Percentiles rank a stretch among this genome's conserved stretches.
Conservation (phyloP, 2,329 filamentous ascomycete species). For the Xylariomycetidae sp. region DNA sequence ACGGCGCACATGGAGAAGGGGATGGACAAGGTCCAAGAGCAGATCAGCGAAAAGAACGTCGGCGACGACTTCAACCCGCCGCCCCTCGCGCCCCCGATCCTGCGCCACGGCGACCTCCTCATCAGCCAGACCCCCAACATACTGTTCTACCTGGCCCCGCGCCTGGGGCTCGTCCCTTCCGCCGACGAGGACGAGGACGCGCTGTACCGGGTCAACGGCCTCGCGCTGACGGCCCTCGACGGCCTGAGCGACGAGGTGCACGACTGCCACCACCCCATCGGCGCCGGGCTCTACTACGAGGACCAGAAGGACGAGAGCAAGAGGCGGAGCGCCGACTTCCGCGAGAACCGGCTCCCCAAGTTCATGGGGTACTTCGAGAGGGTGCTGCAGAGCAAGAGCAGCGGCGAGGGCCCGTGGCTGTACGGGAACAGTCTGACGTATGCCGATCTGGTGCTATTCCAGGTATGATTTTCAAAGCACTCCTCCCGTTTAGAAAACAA, state of each 20-base stretch:
- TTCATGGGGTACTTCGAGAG: slow-evolving; percentile 68
- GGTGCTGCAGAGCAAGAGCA: slow-evolving; percentile 53
- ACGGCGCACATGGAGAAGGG: slow-evolving; percentile 45
- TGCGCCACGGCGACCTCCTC: slow-evolving; percentile 56
- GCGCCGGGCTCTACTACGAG: slow-evolving; percentile 59
- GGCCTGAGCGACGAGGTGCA: slow-evolving; percentile 66
- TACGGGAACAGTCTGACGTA: slow-evolving; percentile 63
- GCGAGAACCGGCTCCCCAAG: slow-evolving; percentile 62
- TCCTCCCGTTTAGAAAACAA: not conserved
- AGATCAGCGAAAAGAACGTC: slow-evolving; percentile 38
- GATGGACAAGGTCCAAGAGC: slow-evolving; percentile 42
- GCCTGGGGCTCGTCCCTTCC: slow-evolving; percentile 48
- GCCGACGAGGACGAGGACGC: slow-evolving; percentile 36
- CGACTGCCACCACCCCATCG: slow-evolving; percentile 71
- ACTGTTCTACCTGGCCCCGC: slow-evolving; percentile 62
- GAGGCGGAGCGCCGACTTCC: slow-evolving; percentile 52
- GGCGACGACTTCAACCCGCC: slow-evolving; percentile 59
- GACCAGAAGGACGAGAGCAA: slow-evolving; percentile 68
- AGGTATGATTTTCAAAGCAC: slow-evolving; percentile 38
- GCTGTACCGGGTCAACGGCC: slow-evolving; percentile 55
- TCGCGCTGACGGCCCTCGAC: slow-evolving; percentile 67
- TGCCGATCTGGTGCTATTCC: slow-evolving; percentile 70
- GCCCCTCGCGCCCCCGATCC: slow-evolving; percentile 60
- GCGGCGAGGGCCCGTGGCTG: slow-evolving; percentile 57
- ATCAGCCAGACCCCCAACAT: slow-evolving; percentile 71